Conservation (phyloP, 805 yeast species). For the Cephaloascus fragrans region DNA sequence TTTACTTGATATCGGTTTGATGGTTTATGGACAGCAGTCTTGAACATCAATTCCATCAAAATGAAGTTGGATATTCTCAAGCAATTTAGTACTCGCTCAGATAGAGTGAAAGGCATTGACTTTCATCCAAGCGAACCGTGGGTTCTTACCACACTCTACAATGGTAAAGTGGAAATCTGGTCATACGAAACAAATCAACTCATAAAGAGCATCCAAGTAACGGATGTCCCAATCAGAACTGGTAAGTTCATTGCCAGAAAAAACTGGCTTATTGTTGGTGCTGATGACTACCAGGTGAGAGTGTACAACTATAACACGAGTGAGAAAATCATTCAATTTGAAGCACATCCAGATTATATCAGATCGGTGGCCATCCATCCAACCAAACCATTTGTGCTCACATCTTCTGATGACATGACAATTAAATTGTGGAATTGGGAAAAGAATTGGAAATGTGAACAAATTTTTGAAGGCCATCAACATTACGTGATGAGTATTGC, state of each 20-base stretch:
- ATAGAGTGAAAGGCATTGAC: conserved; percentile 95
- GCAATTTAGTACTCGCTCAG: conserved; percentile 84
- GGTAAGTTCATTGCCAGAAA: conserved; percentile 93
- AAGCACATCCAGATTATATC: conserved; percentile 96
- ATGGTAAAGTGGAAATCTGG: conserved; percentile 90
- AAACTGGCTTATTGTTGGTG: conserved; percentile 94
- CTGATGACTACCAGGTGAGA: conserved; percentile 91
- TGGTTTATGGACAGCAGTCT: no score
- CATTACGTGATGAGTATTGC: conserved; percentile 93
- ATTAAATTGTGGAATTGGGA: conserved; percentile 98
- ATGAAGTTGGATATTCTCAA: conserved; percentile 47
- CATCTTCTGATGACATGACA: conserved; percentile 87
- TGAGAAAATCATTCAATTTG: conserved; percentile 89
- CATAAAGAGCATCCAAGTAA: conserved; percentile 85
- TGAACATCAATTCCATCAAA: no score
- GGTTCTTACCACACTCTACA: conserved; percentile 84
- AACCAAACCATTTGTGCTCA: conserved; percentile 76
- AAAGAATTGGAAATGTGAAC: conserved; percentile 80
- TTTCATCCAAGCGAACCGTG: conserved; percentile 98
- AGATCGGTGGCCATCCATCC: conserved; percentile 94
- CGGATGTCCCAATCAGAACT: conserved; percentile 94
- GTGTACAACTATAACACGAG: conserved; percentile 94
- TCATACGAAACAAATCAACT: conserved; percentile 78
- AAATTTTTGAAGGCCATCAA: conserved; percentile 89
- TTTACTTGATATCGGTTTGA: neutral